Evolutionary conservation across 2,329 filamentous ascomycete genomes (phyloP).

Genomic region (Neophaeococcomyces mojaviensis): DNA sequence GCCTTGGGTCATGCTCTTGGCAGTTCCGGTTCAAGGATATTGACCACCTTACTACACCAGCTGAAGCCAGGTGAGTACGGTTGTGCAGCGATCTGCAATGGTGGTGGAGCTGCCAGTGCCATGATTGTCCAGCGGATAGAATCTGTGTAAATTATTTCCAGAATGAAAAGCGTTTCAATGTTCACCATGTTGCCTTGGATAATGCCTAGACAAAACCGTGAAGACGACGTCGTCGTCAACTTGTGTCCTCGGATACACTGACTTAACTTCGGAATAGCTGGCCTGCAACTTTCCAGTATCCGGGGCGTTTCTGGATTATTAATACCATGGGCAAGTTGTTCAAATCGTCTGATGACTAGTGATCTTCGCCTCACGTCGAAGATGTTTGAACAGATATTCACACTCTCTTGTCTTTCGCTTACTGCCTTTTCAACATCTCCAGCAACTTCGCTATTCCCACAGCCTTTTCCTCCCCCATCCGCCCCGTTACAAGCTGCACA

Average conservation of each 20-base stretch:
- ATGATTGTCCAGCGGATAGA: constrained; percentile 82
- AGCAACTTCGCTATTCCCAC: constrained; percentile 15
- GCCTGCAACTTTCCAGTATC: constrained; percentile 19
- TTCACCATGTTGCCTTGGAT: no score
- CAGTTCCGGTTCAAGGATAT: constrained; percentile 84
- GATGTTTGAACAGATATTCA: no score
- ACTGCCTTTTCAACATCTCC: constrained; percentile 25
- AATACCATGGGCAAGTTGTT: no score
- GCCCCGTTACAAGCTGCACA: constrained; percentile 26
- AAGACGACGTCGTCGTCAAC: no score
- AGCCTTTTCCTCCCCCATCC: constrained; percentile 21
- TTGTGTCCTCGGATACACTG: no score
- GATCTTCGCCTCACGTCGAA: no score
- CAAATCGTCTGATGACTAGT: no score
- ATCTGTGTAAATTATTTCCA: background rate
- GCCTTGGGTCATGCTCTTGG: constrained; percentile 86
- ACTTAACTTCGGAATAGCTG: no score
- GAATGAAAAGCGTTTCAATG: no score
- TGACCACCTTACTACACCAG: constrained; percentile 86
- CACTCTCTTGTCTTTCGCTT: no score
- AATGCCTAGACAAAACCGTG: no score
- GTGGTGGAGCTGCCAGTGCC: constrained; percentile 84
- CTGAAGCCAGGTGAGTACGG: constrained; percentile 89
- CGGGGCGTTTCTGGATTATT: no score
- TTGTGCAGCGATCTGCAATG: constrained; percentile 93